Evolutionary conservation across 2,329 filamentous ascomycete species (phyloP).

Genomic region (Cladophialophora carrionii): DNA sequence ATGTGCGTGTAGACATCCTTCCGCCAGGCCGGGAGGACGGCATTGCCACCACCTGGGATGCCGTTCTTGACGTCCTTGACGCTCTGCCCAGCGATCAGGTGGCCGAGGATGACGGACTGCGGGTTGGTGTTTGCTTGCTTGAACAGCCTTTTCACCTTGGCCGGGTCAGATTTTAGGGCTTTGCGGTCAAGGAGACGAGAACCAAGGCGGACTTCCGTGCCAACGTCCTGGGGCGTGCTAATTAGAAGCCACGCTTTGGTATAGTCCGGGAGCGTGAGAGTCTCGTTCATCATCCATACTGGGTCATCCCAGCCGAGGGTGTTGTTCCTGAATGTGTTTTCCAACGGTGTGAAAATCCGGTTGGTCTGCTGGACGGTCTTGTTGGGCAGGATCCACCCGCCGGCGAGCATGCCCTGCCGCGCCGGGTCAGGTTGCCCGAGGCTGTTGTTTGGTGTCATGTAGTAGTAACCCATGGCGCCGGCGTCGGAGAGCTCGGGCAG

Average conservation of each 20-base stretch:
- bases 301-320: slow-evolving; percentile 37
- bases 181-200: slow-evolving; percentile 28
- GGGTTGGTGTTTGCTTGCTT: slow-evolving; percentile 33
- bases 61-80: slow-evolving; percentile 38
- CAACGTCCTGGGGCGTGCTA: slow-evolving; percentile 17
- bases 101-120: slow-evolving; percentile 28
- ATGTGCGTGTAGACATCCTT: slow-evolving; percentile 41
- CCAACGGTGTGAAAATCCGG: slow-evolving; percentile 26
- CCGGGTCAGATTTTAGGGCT: slow-evolving; percentile 27
- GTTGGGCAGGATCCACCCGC: slow-evolving; percentile 31
- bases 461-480: slow-evolving; percentile 34
- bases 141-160: slow-evolving; percentile 32
- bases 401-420: slow-evolving; percentile 22
- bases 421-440: slow-evolving; percentile 15
- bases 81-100: slow-evolving; percentile 37
- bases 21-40: slow-evolving; percentile 43
- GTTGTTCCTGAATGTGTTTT: slow-evolving; percentile 35
- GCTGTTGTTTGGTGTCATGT: slow-evolving; percentile 31
- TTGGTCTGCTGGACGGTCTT: slow-evolving; percentile 25
- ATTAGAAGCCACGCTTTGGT: slow-evolving; percentile 26
- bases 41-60: slow-evolving; percentile 38
- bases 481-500: slow-evolving; percentile 29
- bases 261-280: slow-evolving; percentile 40
- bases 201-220: slow-evolving; percentile 29
- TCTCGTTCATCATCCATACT: slow-evolving; percentile 37